Percentiles rank a stretch among this genome's conserved stretches.
Conservation (phyloP, 164 flowering plant genomes). For the Cinnamomum chago region DNA sequence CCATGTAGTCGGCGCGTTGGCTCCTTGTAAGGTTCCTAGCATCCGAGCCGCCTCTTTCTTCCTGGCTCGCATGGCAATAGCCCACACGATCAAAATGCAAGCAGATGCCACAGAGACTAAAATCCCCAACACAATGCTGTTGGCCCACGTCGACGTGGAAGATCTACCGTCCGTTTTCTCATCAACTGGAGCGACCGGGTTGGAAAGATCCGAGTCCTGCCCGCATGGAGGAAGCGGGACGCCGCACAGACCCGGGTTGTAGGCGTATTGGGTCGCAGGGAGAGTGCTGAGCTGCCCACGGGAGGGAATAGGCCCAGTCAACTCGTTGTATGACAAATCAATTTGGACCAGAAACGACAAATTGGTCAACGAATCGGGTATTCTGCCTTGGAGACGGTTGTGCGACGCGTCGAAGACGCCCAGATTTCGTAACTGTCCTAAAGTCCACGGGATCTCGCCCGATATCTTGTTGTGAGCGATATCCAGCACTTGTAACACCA, state of each 20-base stretch:
- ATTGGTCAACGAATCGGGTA: conserved; percentile 80
- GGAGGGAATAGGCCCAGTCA: conserved; percentile 75
- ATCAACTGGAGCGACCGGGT: not conserved
- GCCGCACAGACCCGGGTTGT: conserved; percentile 94
- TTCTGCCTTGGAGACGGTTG: conserved; percentile 71
- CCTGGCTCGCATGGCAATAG: conserved; percentile 62
- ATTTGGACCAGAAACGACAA: conserved; percentile 83
- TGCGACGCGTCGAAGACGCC: conserved; percentile 93
- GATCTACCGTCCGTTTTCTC: conserved; percentile 13
- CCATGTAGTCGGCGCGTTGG: conserved; percentile 82
- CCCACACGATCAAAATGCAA: conserved; percentile 72
- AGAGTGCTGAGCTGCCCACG: conserved; percentile 86
- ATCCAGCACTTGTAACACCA: conserved; percentile 68
- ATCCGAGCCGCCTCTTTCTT: conserved; percentile 59
- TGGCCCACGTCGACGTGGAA: conserved; percentile 57
- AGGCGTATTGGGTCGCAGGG: conserved; percentile 69
- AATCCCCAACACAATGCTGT: conserved; percentile 65
- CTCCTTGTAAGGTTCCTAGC: conserved; percentile 61
- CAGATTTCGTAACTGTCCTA: conserved; percentile 60
- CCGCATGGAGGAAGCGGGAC: conserved; percentile 74
- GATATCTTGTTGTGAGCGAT: conserved; percentile 69
- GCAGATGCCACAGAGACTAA: conserved; percentile 58
- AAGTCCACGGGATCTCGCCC: conserved; percentile 71
- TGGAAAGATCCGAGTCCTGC: conserved; percentile 12
- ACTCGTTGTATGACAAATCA: conserved; percentile 71